Evolutionary conservation across 768 basidiomycete genomes (phyloP), one percentile per base, ranked within the genome.

Genomic region (Heimioporus sp.): DNA sequence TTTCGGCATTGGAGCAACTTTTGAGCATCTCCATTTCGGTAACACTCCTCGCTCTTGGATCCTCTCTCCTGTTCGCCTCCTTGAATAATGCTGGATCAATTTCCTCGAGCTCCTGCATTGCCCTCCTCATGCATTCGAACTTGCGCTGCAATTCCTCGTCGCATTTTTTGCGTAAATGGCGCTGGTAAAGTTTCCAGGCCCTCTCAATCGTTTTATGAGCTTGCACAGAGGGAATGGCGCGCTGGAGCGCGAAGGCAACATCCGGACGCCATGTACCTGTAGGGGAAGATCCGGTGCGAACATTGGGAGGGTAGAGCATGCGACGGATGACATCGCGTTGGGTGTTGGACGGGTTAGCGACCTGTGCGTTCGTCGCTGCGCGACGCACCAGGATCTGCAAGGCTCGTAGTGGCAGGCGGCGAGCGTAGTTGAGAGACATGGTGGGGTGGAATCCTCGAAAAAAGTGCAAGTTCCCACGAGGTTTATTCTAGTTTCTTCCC

Each of bases 181-280:
- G 80, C 57, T 81, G 78, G 71, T 92, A 84, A 11, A 98, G 78
- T 46, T 85, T 73, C 89, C 90, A 98, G 4, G 94, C 94, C 31
- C 94, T 83, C 57, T 92, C 87, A 48, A 97, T 93, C 2, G 92
- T 97, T 56, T 92, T 81, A 72, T 97, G 92, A 0, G 90, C 92
- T 67, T 96, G 92, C 5, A 78, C 80, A 4, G 90, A 91, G 12
- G 92, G 91, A 46, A 97, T 87, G n/a, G 90, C 90, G 48, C 79
- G 80, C 58, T 89, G 85, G 15, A 98, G 73, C 10, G 90, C 85
- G 44, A 76, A 80, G 34, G 79, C 81, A 28, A 92, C 87, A 67
- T 92, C 85, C 38, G 85, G 84, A 51, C 91, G 82, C 87, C 92
- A 92, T 50, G 86, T 80, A 11, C 92, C 92, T 3, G 83, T 86